Base-by-base conservation (phyloP, 208 protist species). In the Leishmania guyanensis region DNA sequence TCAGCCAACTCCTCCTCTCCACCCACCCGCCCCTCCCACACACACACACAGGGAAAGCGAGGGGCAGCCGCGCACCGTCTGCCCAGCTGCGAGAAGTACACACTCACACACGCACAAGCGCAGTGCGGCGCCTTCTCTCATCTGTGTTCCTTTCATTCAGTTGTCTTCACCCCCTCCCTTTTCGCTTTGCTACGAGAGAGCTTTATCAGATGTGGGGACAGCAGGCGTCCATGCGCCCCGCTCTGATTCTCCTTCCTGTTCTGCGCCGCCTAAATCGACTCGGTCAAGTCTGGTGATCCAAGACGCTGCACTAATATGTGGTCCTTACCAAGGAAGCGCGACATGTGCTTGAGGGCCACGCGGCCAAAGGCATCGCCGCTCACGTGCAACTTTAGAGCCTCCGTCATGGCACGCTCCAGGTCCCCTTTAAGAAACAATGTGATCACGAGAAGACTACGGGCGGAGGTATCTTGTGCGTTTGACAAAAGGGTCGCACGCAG, bases 401-500 rank as follows among this genome's bases (percentile, higher is more conserved):
- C 94, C 53, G 94, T 97, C 66, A 97, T 70, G 54, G 86, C 89
- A 14, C 93, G 91, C 87, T 97, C 92, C n/a, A 97, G 29, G 68
- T 97, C 94, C 5, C 93, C 93, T 48, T 83, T 77, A 10, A 97
- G 80, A 75, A 97, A 97, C 1, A 96, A 72, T 0, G 94, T 96
- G 43, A 96, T 85, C n/a, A 96, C 89, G 56, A 96, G 88, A n/a
- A 92, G 72, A 16, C 86, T 86, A 29, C 94, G 91, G 16, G 79
- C 56, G 17, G 71, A 58, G 53, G 82, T 51, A 66, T 93, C 92
- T 0, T 86, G 75, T 22, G 94, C 91, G 5, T 85, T 75, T 12
- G 22, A 46, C 6, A 46, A 56, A 8, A 97, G 84, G 48, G 73
- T 71, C 2, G 50, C 88, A 39, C 69, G 64, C 39, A 97, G 87